Evolutionary conservation across 345 rosid species (phyloP), one percentile per base, ranked within the genome.

Genomic region (Sonneratia caseolaris): DNA sequence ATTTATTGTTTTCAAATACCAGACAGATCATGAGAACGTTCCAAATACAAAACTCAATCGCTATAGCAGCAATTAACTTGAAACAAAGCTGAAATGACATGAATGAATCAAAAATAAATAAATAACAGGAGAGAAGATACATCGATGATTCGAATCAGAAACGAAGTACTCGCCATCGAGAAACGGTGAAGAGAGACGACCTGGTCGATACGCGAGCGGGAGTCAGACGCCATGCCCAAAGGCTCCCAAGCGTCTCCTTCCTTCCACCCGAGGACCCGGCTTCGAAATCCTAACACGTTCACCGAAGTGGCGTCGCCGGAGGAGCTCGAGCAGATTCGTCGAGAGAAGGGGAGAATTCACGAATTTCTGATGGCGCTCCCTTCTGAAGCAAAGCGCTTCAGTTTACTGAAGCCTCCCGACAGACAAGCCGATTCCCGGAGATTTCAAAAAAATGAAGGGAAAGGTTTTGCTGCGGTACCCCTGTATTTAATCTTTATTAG

Each of bases 151-250:
- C 35, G 1, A 9, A 7, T n/a, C 2, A 1, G 64, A 24, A 59
- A 40, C 1, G 9, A 40, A 2, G 43, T 4, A 2, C 43, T 8
- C 43, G 5, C 43, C 9, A 1, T 40, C 1, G 43, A 40, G 43
- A 6, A 59, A 21, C 7, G 3, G 37, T 4, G 66, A 27, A 62
- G 38, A 62, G 66, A 62, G 38, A 0, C 38, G 38, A 62, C 66
- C 66, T 62, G 66, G 38, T 62, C 66, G 66, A 62, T 35, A 35
- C 66, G 66, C 37, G 66, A 62, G 7, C 66, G 66, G 66, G 66
- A 62, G 38, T 62, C 38, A 32, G 66, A 27, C 37, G 35, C 66
- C 66, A 62, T 62, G 64, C 66, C 66, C 37, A 35, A 62, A 62
- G 19, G 66, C 38, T 15, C 0, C 66, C 18, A 27, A 35, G 66